Percentiles rank a stretch among this genome's conserved stretches.
Evolutionary conservation across 83 land plant genomes (phyloP).

Genomic region (Picea mariana): DNA sequence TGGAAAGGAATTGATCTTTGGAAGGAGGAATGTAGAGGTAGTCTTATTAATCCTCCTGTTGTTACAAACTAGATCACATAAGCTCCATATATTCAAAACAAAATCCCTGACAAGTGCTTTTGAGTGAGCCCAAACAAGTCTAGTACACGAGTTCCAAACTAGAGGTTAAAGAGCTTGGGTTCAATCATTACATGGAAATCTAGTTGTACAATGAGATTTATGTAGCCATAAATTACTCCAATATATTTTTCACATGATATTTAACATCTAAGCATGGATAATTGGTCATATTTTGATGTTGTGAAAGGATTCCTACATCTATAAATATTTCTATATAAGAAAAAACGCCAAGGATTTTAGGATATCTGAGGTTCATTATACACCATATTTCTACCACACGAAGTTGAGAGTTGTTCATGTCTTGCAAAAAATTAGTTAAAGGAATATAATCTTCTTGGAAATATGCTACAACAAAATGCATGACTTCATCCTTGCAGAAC

Average conservation of each 20-base stretch:
- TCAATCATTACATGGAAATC: not conserved
- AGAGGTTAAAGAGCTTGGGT: not conserved
- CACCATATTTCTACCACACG: conserved; percentile 84
- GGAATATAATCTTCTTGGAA: conserved; percentile 14
- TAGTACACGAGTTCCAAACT: not conserved
- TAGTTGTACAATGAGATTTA: conserved; percentile 1
- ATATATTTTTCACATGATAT: conserved; percentile 73
- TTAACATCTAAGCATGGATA: conserved; percentile 94
- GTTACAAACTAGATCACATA: too few relatives aligned
- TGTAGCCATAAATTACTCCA: conserved; percentile 42
- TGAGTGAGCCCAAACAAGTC: not conserved
- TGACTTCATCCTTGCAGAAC: conserved; percentile 80
- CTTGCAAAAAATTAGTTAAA: conserved; percentile 67
- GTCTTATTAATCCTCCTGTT: too few relatives aligned
- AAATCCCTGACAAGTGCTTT: not conserved
- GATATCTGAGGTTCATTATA: conserved; percentile 70
- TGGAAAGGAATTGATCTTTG: too few relatives aligned
- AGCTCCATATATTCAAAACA: conserved; percentile 1
- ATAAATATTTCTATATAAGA: conserved; percentile 58
- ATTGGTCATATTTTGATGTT: conserved; percentile 72
- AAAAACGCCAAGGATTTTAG: conserved; percentile 47
- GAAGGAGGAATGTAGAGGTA: too few relatives aligned
- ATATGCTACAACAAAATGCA: conserved; percentile 52
- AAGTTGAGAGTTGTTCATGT: conserved; percentile 57
- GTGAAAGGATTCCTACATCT: conserved; percentile 76